Evolutionary conservation across 345 rosid species (phyloP), one percentile per base, ranked within the genome.

Genomic region (Euphorbia peplus): DNA sequence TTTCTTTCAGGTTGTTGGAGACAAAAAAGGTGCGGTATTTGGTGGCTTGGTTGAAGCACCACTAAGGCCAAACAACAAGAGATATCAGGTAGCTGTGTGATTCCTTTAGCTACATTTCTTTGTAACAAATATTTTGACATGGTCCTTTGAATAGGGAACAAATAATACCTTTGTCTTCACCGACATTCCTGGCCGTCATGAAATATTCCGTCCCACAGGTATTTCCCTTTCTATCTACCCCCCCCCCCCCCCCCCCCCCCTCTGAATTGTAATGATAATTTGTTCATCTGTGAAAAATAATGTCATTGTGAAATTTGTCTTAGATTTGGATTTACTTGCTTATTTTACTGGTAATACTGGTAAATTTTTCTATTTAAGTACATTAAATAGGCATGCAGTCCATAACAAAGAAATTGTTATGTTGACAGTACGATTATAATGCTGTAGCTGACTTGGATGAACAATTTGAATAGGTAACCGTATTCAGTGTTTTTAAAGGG

Each of bases 11-110:
- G 93, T 91, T 64, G 86, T 91, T 80, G 97, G 97, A 72, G 99
- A 95, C 72, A 79, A 73, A 47, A 91, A 88, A 80, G 99, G 95
- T 67, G 93, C 90, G 1, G 96, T 91, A 46, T 91, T 95, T 79
- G 97, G 99, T 76, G 96, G 97, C 74, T 80, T 91, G 78, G 93
- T 95, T 15, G 99, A 95, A 69, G 95, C 97, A 66, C 97, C 99
- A 52, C 79, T 95, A 51, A 83, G 71, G 76, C 90, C 96, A 71
- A 83, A 86, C 69, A 93, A 83, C 73, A 84, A 86, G 70, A 85
- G 81, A 71, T 95, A 95, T 79, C 97, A 95, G 97, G 99, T 91
- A 66, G 46, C 8, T 35, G 39, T 76, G 18, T 14, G 28, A 53
- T 75, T 63, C 29, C 54, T 70, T 56, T 25, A 21, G 35, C 18